phyloP scores from a whole-genome alignment of 2,329 filamentous ascomycete genomes.

The Cercospora beticola region DNA sequence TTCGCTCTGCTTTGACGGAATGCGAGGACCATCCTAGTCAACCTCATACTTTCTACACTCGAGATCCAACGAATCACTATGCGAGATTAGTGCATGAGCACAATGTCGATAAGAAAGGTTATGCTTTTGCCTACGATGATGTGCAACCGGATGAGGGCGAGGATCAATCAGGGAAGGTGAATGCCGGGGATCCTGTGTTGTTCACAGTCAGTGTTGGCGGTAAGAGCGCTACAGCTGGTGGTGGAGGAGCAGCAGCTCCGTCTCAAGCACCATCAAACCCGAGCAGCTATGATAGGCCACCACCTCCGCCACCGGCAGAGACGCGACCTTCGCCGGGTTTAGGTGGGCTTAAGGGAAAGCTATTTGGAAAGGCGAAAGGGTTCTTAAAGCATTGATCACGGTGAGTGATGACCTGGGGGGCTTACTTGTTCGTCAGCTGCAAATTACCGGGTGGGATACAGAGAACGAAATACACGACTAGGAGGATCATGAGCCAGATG shows the following conservation, averaged over 20 bases:
- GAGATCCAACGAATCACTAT: slow-evolving; percentile 55
- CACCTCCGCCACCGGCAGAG: slow-evolving; percentile 22
- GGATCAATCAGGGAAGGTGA: slow-evolving; percentile 56
- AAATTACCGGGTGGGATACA: not conserved
- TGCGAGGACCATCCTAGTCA: slow-evolving; percentile 42
- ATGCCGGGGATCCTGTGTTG: slow-evolving; percentile 47
- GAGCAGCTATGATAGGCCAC: slow-evolving; percentile 17
- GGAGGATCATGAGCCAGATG: no score
- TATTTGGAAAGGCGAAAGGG: slow-evolving; percentile 8
- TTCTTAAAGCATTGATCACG: not conserved
- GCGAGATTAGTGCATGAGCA: slow-evolving; percentile 60
- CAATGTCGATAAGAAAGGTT: slow-evolving; percentile 61
- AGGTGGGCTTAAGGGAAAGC: not conserved
- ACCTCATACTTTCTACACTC: slow-evolving; percentile 37
- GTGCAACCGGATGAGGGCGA: slow-evolving; percentile 59
- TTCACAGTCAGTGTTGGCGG: slow-evolving; percentile 38
- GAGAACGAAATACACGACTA: not conserved
- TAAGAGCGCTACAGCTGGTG: slow-evolving; percentile 18
- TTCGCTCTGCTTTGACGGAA: slow-evolving; percentile 67
- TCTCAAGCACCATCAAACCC: slow-evolving; percentile 6
- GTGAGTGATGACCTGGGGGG: no score
- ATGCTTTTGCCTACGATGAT: slow-evolving; percentile 62
- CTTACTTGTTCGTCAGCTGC: no score
- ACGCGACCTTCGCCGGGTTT: not conserved
- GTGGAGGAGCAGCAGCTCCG: not conserved